phyloP scores from a whole-genome alignment of 805 yeast genomes.

The Nakazawaea anatomiae region DNA sequence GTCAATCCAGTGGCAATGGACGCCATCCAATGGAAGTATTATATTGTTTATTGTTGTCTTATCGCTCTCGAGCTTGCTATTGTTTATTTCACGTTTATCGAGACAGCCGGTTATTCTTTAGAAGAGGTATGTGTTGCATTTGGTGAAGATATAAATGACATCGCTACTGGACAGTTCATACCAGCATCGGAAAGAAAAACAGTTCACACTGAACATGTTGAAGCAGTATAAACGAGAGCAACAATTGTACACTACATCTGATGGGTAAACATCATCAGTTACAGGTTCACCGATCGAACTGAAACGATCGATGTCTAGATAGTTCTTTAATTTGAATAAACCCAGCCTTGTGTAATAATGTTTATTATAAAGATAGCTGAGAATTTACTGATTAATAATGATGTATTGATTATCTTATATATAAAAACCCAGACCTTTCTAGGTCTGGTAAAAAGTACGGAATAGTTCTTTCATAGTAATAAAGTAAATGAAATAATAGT shows the following conservation, averaged over 20 bases:
- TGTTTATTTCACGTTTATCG: constrained; percentile 27
- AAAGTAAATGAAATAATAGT: too few species aligned
- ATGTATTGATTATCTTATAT: too few species aligned
- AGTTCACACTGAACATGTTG: background rate
- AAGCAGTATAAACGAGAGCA: background rate
- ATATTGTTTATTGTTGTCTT: constrained; percentile 28
- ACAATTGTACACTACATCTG: background rate
- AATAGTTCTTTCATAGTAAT: too few species aligned
- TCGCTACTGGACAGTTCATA: background rate
- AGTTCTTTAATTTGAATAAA: too few species aligned
- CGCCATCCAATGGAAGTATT: constrained; percentile 30
- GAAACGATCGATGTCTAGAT: too few species aligned
- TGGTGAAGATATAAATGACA: constrained; percentile 9
- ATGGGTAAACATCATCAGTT: background rate
- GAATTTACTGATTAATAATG: too few species aligned
- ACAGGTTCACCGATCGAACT: too few species aligned
- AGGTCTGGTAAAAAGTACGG: too few species aligned
- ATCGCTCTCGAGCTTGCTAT: constrained; percentile 23
- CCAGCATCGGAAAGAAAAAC: background rate
- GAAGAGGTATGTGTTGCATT: constrained; percentile 28
- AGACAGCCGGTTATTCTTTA: constrained; percentile 32
- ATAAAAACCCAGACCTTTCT: too few species aligned
- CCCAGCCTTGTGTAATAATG: too few species aligned
- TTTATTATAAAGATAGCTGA: too few species aligned
- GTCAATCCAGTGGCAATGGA: constrained; percentile 31